Conservation (phyloP, 352 stramenopile species). For the Phytophthora macrochlamydospora region DNA sequence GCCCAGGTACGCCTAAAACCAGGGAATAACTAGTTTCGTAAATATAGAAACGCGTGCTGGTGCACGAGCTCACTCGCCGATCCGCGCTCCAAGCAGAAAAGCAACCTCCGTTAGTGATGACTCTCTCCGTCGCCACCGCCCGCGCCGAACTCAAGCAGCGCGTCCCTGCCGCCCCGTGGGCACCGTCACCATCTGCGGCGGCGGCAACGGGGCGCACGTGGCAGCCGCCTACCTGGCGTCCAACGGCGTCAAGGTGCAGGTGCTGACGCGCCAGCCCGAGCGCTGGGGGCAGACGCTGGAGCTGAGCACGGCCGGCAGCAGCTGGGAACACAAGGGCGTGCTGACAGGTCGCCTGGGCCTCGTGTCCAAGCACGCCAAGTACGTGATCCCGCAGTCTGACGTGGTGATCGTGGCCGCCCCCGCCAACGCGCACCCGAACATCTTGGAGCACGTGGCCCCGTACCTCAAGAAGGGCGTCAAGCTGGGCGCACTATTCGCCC, state of each 20-base stretch:
- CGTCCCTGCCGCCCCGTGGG: slow-evolving; percentile 48
- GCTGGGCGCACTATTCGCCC: slow-evolving; percentile 89
- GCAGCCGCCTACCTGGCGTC: slow-evolving; percentile 88
- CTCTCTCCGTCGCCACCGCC: slow-evolving; percentile 78
- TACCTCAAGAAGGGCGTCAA: slow-evolving; percentile 88
- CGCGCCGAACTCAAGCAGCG: slow-evolving; percentile 65
- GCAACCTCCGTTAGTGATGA: slow-evolving; percentile 50
- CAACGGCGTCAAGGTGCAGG: slow-evolving; percentile 83
- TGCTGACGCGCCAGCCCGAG: slow-evolving; percentile 83
- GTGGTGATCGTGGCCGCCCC: slow-evolving; percentile 91
- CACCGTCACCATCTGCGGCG: slow-evolving; percentile 91
- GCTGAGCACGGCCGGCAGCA: slow-evolving; percentile 84
- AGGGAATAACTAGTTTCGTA: too few relatives aligned
- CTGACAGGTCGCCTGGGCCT: slow-evolving; percentile 74
- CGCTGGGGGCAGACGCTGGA: slow-evolving; percentile 81
- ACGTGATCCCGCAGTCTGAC: slow-evolving; percentile 88
- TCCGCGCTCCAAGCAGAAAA: slow-evolving; percentile 27
- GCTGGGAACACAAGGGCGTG: slow-evolving; percentile 81
- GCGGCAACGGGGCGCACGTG: slow-evolving; percentile 92
- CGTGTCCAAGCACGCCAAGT: slow-evolving; percentile 83
- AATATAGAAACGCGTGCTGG: background rate
- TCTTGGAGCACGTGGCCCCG: slow-evolving; percentile 76
- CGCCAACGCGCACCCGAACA: slow-evolving; percentile 86
- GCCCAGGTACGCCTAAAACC: too few relatives aligned
- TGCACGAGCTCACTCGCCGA: slow-evolving; percentile 28